Evolutionary conservation across 495 filamentous ascomycete genomes (phyloP).

Genomic region (Neurospora sp.): DNA sequence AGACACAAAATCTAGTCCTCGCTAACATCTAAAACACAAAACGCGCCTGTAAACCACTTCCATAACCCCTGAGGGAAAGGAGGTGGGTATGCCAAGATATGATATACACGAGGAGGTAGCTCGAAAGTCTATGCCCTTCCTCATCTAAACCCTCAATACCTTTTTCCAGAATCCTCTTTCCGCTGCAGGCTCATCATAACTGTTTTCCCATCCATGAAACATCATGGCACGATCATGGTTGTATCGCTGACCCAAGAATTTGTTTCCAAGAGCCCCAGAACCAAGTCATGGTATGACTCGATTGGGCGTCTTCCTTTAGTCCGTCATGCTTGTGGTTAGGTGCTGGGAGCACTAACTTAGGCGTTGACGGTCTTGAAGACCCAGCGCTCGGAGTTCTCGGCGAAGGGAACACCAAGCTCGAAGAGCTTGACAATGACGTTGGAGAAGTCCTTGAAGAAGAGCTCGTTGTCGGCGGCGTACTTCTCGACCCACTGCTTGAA

Average conservation of each 20-base stretch:
- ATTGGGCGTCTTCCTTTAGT: background rate
- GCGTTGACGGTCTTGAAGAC: slow-evolving; percentile 56
- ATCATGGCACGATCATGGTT: background rate
- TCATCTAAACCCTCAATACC: background rate
- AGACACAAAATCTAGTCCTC: background rate
- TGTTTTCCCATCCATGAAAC: background rate
- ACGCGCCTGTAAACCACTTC: background rate
- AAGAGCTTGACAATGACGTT: slow-evolving; percentile 72
- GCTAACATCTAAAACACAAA: background rate
- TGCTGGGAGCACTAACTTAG: slow-evolving; percentile 1
- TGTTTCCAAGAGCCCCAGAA: background rate
- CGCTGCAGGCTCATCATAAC: background rate
- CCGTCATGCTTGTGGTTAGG: background rate
- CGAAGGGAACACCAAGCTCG: slow-evolving; percentile 90
- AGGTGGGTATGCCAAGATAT: background rate
- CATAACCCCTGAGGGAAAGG: background rate
- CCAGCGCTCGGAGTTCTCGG: slow-evolving; percentile 50
- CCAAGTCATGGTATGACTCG: background rate
- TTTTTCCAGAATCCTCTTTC: background rate
- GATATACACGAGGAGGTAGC: background rate
- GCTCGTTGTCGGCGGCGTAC: slow-evolving; percentile 85
- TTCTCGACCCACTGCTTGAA: slow-evolving; percentile 79
- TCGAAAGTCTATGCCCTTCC: background rate
- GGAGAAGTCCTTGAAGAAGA: slow-evolving; percentile 89
- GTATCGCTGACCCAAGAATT: background rate